Base-by-base conservation (phyloP, 768 basidiomycete genomes). In the Tulasnella sp. region DNA sequence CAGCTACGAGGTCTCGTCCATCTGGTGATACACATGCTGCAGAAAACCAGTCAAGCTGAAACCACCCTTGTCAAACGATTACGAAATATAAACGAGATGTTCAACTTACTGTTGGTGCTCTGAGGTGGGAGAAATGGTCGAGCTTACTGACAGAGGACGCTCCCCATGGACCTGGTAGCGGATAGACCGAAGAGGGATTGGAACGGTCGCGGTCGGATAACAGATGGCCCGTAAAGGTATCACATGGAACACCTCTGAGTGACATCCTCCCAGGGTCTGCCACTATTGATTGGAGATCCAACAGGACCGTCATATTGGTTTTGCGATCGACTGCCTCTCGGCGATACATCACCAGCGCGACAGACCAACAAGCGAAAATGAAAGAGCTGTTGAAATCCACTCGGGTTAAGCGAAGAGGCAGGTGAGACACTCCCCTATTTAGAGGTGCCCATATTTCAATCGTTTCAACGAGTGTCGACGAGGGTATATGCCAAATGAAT, bases 401-500 rank as follows among this genome's bases (percentile, higher is more conserved):
- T 80, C 93, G 94, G 76, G 86, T 86, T 77, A 92, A 87, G 10
- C 84, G 31, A 34, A 19, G 16, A 36, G 62, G 31, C 4, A 18
- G 38, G 31, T 52, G 12, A 7, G 38, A 40, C n/a, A 5, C 0
- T 31, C 19, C 44, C 18, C 5, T 8, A 6, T 27, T 18, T 1
- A 6, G 39, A 6, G 27, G 36, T 39, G 46, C 56, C 18, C 38
- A 46, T 40, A 84, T 79, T 34, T 74, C 46, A 56, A 93, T 87
- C 8, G 86, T 87, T 83, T 91, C 88, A 1, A 89, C 83, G 18
- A 90, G 81, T n/a, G 84, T 81, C 0, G 88, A 89, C 0, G 88
- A 87, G 2, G 87, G 87, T 34, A 94, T 86, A 81, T 95, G 89
- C 88, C 89, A 94, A 2, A 94, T 79, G 81, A 88, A 92, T 0